These are phyloP conservation scores for Mycena belliarum DNA, from an alignment of 768 basidiomycete genomes.

Conservation along the genomic window DNA sequence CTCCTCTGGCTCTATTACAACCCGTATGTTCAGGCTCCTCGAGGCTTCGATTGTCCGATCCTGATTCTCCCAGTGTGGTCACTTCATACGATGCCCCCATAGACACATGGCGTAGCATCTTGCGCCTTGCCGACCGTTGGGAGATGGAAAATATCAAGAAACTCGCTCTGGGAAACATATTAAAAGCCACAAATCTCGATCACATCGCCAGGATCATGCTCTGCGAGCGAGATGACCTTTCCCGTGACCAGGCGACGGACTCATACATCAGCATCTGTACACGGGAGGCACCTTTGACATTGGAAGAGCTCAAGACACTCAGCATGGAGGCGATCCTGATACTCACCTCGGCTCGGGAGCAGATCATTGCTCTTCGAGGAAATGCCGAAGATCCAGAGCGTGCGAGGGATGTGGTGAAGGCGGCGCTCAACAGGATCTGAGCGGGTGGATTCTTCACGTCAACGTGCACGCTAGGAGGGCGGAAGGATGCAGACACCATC, in stretches of 20 bases:
- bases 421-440: slow-evolving; percentile 6
- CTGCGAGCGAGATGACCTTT: slow-evolving; percentile 18
- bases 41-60: too few relatives aligned
- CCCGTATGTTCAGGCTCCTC: slow-evolving; percentile 4
- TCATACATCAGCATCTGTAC: slow-evolving; percentile 19
- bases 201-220: slow-evolving; percentile 20
- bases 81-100: slow-evolving; percentile 16
- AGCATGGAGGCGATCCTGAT: slow-evolving; percentile 18
- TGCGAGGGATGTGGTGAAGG: slow-evolving; percentile 10
- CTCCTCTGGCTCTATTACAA: slow-evolving; percentile 24
- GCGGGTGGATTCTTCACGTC: not conserved
- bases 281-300: slow-evolving; percentile 15
- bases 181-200: slow-evolving; percentile 16
- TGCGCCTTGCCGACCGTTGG: slow-evolving; percentile 22
- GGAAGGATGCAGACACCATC: not conserved
- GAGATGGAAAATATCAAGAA: slow-evolving; percentile 23
- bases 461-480: not conserved
- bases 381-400: slow-evolving; percentile 15
- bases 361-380: slow-evolving; percentile 18
- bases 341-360: slow-evolving; percentile 14
- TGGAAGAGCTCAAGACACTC: slow-evolving; percentile 16
- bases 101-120: slow-evolving; percentile 16
- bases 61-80: slow-evolving; percentile 3
- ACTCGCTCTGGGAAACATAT: slow-evolving; percentile 18
- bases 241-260: slow-evolving; percentile 19